phyloP scores from a whole-genome alignment of 2,329 filamentous ascomycete genomes.

The Fusarium xylarioides region DNA sequence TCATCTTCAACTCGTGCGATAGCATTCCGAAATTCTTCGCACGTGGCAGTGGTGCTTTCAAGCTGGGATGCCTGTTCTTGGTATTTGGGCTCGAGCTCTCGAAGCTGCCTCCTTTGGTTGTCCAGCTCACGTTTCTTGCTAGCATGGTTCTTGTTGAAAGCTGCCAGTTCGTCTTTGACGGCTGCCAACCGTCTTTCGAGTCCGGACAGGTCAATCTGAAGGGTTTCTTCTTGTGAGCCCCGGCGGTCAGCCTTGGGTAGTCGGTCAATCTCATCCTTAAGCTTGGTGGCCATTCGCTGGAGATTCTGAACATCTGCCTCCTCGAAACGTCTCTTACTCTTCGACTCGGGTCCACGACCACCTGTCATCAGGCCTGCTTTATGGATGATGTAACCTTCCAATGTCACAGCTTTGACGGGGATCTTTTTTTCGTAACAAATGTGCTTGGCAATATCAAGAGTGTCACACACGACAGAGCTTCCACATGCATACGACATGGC shows the following conservation, averaged over 20 bases:
- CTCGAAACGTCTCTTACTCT: conserved; percentile 85
- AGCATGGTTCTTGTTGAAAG: conserved; percentile 81
- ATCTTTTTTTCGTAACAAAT: conserved; percentile 87
- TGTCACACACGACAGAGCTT: conserved; percentile 94
- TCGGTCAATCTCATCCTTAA: conserved; percentile 79
- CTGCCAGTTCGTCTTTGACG: conserved; percentile 77
- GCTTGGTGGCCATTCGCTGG: conserved; percentile 77
- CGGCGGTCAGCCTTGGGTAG: conserved; percentile 82
- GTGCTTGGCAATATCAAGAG: conserved; percentile 83
- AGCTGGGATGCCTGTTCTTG: conserved; percentile 76
- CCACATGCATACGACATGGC: conserved; percentile 96
- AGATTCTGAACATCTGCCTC: conserved; percentile 89
- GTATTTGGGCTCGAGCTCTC: conserved; percentile 81
- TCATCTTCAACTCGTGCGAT: conserved; percentile 88
- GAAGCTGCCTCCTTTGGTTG: conserved; percentile 76
- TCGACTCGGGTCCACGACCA: conserved; percentile 80
- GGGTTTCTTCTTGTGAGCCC: conserved; percentile 78
- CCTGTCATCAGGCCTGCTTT: conserved; percentile 97
- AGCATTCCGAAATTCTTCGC: conserved; percentile 64
- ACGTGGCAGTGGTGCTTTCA: conserved; percentile 61
- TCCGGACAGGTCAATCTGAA: conserved; percentile 81
- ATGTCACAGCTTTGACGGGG: conserved; percentile 90
- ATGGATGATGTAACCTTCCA: conserved; percentile 96
- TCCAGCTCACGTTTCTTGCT: conserved; percentile 86
- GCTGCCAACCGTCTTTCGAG: conserved; percentile 80